A percentile compares a stretch with the other conserved stretches of the same genome.
Conservation (phyloP, 2,329 filamentous ascomycete species). For the Xylaria sp. region DNA sequence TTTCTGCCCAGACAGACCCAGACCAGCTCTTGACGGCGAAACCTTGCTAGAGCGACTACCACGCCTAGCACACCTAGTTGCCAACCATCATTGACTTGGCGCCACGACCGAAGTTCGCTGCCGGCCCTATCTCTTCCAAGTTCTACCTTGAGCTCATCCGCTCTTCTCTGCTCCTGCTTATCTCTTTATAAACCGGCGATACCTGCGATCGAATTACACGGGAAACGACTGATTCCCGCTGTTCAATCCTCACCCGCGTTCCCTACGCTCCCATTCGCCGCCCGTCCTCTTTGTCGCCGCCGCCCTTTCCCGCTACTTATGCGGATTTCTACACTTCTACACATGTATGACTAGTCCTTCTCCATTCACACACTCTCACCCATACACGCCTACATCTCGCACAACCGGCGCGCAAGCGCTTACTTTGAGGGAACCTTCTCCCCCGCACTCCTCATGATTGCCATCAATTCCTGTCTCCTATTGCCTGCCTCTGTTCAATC, state of each 20-base stretch:
- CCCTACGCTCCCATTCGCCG: constrained; percentile 7
- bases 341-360: constrained; percentile 1
- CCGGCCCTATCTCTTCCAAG: neutral
- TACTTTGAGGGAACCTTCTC: constrained; percentile 16
- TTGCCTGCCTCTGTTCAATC: constrained; percentile 8
- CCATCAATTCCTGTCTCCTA: constrained; percentile 5
- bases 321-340: neutral
- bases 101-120: constrained; percentile 18
- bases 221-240: neutral
- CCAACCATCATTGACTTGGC: constrained; percentile 28
- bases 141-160: constrained; percentile 6
- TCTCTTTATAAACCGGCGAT: constrained; percentile 7
- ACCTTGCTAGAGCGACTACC: constrained; percentile 24
- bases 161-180: neutral
- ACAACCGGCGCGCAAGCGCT: constrained; percentile 20
- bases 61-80: constrained; percentile 17
- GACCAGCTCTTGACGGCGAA: constrained; percentile 21
- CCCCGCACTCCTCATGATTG: constrained; percentile 22
- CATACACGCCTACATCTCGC: neutral
- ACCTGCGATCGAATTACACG: constrained; percentile 9
- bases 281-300: constrained; percentile 4
- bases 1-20: constrained; percentile 17
- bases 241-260: neutral
- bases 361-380: neutral
- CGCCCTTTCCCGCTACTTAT: constrained; percentile 3